Conservation (phyloP, 192 early-diverging fungal species). For the Umbelopsis ramanniana region DNA sequence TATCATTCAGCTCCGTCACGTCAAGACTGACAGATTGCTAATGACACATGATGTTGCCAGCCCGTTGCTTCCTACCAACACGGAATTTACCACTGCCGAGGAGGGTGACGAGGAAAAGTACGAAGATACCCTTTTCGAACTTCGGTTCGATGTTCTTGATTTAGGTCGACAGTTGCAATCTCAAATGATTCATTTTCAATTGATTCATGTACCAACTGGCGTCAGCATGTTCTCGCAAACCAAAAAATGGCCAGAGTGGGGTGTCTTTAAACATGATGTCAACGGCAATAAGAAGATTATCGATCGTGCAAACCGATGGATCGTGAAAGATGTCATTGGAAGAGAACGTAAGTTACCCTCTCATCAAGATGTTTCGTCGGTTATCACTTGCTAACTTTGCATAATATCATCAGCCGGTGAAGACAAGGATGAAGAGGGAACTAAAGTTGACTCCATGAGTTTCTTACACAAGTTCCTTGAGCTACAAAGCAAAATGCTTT, state of each 20-base stretch:
- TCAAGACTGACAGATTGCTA: conserved; percentile 59
- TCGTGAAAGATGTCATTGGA: conserved; percentile 76
- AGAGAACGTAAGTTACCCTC: conserved; percentile 61
- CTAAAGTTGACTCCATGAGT: conserved; percentile 54
- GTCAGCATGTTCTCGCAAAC: conserved; percentile 81
- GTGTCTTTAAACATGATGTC: conserved; percentile 83
- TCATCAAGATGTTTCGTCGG: neutral
- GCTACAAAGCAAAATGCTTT: conserved; percentile 87
- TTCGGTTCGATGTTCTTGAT: conserved; percentile 60
- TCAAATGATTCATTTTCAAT: conserved; percentile 64
- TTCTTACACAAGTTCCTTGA: conserved; percentile 89
- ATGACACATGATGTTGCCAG: conserved; percentile 70
- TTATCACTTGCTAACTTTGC: neutral
- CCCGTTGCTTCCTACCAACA: conserved; percentile 66
- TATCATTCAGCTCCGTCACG: conserved; percentile 77
- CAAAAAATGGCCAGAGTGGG: conserved; percentile 84
- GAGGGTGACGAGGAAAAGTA: conserved; percentile 42
- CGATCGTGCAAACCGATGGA: conserved; percentile 79
- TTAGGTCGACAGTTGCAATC: conserved; percentile 56
- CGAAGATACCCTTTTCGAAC: conserved; percentile 64
- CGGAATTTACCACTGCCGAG: conserved; percentile 64
- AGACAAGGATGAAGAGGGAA: conserved; percentile 50
- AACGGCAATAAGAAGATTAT: conserved; percentile 89
- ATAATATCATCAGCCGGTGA: conserved; percentile 40
- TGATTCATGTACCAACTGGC: conserved; percentile 78